These are phyloP conservation scores for Sarocladium kiliense DNA, from an alignment of 2,329 filamentous ascomycete species.

Conservation along the genomic window DNA sequence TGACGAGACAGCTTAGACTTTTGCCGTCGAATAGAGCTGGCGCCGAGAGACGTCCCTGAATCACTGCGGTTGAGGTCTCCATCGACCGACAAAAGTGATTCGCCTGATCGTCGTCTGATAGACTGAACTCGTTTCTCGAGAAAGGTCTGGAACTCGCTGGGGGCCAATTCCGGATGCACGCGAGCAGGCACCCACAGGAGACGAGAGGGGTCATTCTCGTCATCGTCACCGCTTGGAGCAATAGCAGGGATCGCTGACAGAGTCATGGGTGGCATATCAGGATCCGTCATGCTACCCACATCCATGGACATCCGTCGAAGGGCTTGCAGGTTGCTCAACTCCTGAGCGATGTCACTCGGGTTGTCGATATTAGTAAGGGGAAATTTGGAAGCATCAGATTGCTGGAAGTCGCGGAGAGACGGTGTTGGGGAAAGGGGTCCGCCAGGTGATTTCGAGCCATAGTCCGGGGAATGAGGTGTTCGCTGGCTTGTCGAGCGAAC, in stretches of 20 bases:
- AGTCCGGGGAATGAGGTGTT: slow-evolving; percentile 32
- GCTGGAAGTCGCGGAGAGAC: slow-evolving; percentile 47
- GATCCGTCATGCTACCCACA: slow-evolving; percentile 66
- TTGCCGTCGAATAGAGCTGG: slow-evolving; percentile 68
- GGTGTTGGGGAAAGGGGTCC: slow-evolving; percentile 42
- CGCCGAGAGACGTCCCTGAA: slow-evolving; percentile 38
- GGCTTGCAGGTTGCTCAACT: slow-evolving; percentile 87
- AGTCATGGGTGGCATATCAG: slow-evolving; percentile 68
- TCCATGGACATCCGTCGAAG: slow-evolving; percentile 94
- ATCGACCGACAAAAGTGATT: slow-evolving; percentile 57
- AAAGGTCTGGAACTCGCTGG: slow-evolving; percentile 94
- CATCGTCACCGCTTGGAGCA: slow-evolving; percentile 66
- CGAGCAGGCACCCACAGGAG: slow-evolving; percentile 95
- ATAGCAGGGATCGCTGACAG: slow-evolving; percentile 66
- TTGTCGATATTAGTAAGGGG: slow-evolving; percentile 87
- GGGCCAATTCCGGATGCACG: slow-evolving; percentile 89
- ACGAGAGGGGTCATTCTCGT: slow-evolving; percentile 82
- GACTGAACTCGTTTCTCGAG: slow-evolving; percentile 88
- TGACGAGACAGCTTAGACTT: slow-evolving; percentile 95
- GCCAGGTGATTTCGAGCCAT: slow-evolving; percentile 33
- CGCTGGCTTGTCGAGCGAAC: slow-evolving; percentile 28
- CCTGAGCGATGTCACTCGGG: slow-evolving; percentile 82
- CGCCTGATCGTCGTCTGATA: slow-evolving; percentile 79
- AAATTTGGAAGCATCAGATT: slow-evolving; percentile 61
- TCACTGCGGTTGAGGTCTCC: slow-evolving; percentile 43